Evolutionary conservation across 202 grass and related monocot species (phyloP).

Genomic region (Thinopyrum obtusiflorum): DNA sequence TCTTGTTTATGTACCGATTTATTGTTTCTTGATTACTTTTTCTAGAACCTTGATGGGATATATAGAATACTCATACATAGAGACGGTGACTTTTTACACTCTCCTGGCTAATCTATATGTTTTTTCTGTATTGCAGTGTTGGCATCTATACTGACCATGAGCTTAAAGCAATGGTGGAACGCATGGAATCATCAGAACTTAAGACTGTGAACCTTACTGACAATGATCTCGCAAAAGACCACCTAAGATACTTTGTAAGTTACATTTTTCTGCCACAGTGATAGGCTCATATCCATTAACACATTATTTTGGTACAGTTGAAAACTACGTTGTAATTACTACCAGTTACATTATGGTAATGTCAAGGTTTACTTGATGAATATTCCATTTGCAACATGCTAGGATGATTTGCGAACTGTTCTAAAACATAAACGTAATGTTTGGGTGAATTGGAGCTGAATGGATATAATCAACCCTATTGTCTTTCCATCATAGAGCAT

Average conservation of each 20-base stretch:
- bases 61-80: not conserved
- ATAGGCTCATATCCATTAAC: not conserved
- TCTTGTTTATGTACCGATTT: not conserved
- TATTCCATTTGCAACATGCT: not conserved
- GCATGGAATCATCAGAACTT: slow-evolving; percentile 70
- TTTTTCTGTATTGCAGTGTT: slow-evolving; percentile 66
- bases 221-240: slow-evolving; percentile 81
- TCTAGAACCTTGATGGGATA: not conserved
- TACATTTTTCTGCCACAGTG: not conserved
- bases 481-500: not conserved
- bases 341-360: not conserved
- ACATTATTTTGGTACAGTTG: slow-evolving; percentile 1
- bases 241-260: slow-evolving; percentile 96
- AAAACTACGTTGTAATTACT: not conserved
- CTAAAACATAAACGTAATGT: not conserved
- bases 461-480: not conserved
- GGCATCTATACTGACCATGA: slow-evolving; percentile 84
- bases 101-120: slow-evolving; percentile 8
- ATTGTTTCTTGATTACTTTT: not conserved
- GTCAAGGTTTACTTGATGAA: not conserved
- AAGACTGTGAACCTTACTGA: slow-evolving; percentile 83
- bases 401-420: not conserved
- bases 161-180: slow-evolving; percentile 67
- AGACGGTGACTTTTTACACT: not conserved
- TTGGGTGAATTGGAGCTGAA: not conserved